Percentiles rank a stretch among this genome's conserved stretches.
phyloP scores from a whole-genome alignment of 768 basidiomycete species.

The Leccinum fibrillosum region DNA sequence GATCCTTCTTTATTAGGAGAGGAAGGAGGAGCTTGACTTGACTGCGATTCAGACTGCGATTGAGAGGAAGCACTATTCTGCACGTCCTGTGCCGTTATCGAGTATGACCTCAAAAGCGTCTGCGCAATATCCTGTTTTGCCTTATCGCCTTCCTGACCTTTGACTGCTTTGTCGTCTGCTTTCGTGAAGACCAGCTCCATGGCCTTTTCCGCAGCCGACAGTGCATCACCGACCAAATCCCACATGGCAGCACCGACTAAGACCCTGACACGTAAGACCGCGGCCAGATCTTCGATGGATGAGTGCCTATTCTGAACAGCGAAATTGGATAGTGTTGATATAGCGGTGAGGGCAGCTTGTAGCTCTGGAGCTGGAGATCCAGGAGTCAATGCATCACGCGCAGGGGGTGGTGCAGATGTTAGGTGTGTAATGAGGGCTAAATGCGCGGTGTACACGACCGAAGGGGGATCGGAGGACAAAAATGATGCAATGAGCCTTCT shows the following conservation, averaged over 20 bases:
- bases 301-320: slow-evolving; percentile 35
- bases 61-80: slow-evolving; percentile 21
- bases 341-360: slow-evolving; percentile 31
- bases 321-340: slow-evolving; percentile 33
- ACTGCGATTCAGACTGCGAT: slow-evolving; percentile 17
- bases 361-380: slow-evolving; percentile 16
- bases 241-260: slow-evolving; percentile 55
- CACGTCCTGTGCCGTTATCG: slow-evolving; percentile 29
- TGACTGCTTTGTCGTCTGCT: slow-evolving; percentile 3
- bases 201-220: slow-evolving; percentile 47
- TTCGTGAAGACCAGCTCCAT: slow-evolving; percentile 39
- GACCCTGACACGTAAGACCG: slow-evolving; percentile 55
- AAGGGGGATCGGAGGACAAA: slow-evolving; percentile 46
- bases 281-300: slow-evolving; percentile 46
- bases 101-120: slow-evolving; percentile 28
- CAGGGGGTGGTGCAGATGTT: slow-evolving; percentile 22
- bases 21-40: neutral
- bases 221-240: slow-evolving; percentile 46
- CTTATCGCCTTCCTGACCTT: slow-evolving; percentile 2
- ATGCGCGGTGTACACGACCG: slow-evolving; percentile 52
- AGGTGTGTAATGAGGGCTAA: slow-evolving; percentile 51
- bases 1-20: slow-evolving; percentile 3
- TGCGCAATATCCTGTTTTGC: slow-evolving; percentile 11
- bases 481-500: slow-evolving; percentile 51
- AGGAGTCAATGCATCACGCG: slow-evolving; percentile 1